These are phyloP conservation scores for Crassisporium funariophilum DNA, from an alignment of 768 basidiomycete genomes.

Conservation along the genomic window DNA sequence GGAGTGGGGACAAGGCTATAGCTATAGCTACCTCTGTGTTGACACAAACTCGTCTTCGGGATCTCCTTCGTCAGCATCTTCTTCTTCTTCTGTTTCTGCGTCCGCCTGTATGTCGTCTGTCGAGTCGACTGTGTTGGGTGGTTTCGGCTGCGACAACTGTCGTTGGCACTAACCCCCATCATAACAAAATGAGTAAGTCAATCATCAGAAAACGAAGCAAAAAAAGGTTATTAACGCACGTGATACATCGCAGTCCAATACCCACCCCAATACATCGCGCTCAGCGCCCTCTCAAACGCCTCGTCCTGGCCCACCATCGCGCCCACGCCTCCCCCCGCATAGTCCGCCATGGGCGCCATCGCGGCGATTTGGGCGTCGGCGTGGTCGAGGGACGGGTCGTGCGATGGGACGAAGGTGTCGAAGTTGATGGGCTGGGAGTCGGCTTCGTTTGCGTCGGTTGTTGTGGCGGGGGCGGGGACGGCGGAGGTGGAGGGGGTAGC, in stretches of 20 bases:
- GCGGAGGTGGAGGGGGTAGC: background rate
- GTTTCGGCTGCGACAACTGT: conserved; percentile 13
- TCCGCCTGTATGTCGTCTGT: conserved; percentile 13
- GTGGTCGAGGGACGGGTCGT: conserved; percentile 62
- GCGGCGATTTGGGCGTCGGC: conserved; percentile 15
- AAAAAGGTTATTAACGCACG: conserved; percentile 41
- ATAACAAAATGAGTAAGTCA: conserved; percentile 4
- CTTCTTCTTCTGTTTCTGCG: conserved; percentile 17
- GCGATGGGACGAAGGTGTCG: conserved; percentile 66
- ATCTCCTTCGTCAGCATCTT: conserved; percentile 29
- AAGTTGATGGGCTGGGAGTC: conserved; percentile 72
- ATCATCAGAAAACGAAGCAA: background rate
- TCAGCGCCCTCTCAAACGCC: conserved; percentile 72
- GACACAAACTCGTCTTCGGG: conserved; percentile 36
- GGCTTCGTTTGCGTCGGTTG: conserved; percentile 28
- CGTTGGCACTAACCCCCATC: conserved; percentile 33
- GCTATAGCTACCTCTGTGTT: conserved; percentile 42
- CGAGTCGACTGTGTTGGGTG: background rate
- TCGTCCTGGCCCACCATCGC: conserved; percentile 65
- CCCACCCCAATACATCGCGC: conserved; percentile 85
- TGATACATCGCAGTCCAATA: conserved; percentile 90
- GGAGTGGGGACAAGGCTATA: too few species aligned
- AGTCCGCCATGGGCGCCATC: conserved; percentile 22
- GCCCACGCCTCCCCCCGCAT: conserved; percentile 31
- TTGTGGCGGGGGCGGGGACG: background rate